Evolutionary conservation across 176 grass and related monocot genomes (phyloP).

Genomic region (Microstegium vimineum): DNA sequence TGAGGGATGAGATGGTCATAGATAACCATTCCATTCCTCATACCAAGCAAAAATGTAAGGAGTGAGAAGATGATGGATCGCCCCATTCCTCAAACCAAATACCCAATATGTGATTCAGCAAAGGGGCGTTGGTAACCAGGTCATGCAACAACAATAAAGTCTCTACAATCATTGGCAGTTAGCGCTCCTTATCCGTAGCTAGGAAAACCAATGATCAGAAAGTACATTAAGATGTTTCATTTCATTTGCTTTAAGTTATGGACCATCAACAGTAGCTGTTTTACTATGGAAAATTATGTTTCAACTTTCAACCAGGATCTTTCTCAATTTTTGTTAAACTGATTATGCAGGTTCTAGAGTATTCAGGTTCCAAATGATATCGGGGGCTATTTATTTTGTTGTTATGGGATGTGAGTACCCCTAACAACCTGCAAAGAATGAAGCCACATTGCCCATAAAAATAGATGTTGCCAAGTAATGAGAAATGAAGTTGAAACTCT

Average conservation of each 20-base stretch:
- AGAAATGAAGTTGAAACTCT: constrained; percentile 23
- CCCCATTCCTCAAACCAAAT: neutral
- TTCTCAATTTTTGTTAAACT: constrained; percentile 4
- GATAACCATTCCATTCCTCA: neutral
- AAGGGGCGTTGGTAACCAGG: neutral
- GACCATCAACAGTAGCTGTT: neutral
- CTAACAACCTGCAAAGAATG: neutral
- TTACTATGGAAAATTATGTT: neutral
- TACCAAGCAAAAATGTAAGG: neutral
- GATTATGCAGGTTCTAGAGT: neutral
- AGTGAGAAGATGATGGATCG: neutral
- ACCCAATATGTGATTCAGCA: neutral
- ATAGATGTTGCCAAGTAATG: constrained; percentile 1
- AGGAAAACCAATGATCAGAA: neutral
- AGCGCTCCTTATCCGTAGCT: neutral
- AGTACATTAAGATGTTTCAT: neutral
- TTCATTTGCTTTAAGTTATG: neutral
- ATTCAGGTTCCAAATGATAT: neutral
- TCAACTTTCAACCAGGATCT: neutral
- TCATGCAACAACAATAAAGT: neutral
- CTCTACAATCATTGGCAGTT: neutral
- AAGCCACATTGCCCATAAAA: neutral
- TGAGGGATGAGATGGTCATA: neutral
- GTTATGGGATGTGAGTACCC: neutral
- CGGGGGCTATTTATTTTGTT: neutral